Conservation (phyloP, 2,329 filamentous ascomycete genomes). For the Exophiala aquamarina region DNA sequence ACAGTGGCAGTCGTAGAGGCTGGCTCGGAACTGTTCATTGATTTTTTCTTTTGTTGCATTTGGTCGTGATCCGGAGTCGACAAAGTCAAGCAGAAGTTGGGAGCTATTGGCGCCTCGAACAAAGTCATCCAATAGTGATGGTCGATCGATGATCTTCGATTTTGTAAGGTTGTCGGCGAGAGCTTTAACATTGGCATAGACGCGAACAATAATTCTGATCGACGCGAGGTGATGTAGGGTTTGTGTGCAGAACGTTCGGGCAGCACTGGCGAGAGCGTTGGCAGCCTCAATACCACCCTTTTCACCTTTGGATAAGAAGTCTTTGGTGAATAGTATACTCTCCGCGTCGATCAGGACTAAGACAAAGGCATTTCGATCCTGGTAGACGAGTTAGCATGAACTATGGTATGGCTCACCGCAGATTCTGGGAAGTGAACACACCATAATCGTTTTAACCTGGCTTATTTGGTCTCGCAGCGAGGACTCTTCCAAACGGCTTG, state of each 20-base stretch:
- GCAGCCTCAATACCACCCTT: conserved; percentile 55
- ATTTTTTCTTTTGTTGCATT: conserved; percentile 50
- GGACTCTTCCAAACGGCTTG: conserved; percentile 48
- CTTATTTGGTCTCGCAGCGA: conserved; percentile 48
- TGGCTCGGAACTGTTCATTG: conserved; percentile 49
- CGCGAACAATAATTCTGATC: conserved; percentile 51
- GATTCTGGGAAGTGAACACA: conserved; percentile 26
- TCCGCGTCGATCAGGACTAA: conserved; percentile 57
- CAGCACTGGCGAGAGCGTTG: conserved; percentile 44
- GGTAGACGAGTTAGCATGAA: conserved; percentile 16
- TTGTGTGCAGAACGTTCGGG: conserved; percentile 45
- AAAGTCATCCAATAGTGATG: conserved; percentile 50
- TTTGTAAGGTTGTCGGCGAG: conserved; percentile 50
- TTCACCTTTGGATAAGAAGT: conserved; percentile 51
- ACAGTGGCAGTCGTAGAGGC: conserved; percentile 59
- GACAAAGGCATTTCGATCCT: conserved; percentile 56
- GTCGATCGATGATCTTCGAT: conserved; percentile 45
- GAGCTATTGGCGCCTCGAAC: conserved; percentile 56
- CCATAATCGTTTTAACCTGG: conserved; percentile 46
- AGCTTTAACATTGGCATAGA: conserved; percentile 56
- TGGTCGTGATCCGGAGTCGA: conserved; percentile 48
- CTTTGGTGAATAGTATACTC: conserved; percentile 55
- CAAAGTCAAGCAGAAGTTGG: conserved; percentile 51
- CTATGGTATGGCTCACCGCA: background rate
- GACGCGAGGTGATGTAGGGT: conserved; percentile 42